Evolutionary conservation across 495 filamentous ascomycete species (phyloP).

Genomic region (Aspergillus cavernicola): DNA sequence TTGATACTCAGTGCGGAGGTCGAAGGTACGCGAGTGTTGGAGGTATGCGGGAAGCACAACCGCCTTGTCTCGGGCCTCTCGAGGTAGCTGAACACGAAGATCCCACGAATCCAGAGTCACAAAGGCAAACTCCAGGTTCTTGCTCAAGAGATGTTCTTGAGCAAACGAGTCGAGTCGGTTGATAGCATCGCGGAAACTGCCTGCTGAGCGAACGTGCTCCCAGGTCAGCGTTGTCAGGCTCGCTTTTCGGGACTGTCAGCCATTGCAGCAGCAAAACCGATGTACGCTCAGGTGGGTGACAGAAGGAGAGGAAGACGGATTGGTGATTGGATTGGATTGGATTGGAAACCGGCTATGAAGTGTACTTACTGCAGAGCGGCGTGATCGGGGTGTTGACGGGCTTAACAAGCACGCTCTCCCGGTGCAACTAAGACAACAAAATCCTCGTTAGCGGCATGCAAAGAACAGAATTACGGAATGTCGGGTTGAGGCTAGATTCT

Average conservation of each 20-base stretch:
- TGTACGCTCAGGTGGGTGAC: constrained; percentile 12
- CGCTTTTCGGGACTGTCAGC: constrained; percentile 54
- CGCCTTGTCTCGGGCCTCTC: constrained; percentile 95
- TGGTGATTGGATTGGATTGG: constrained; percentile 2
- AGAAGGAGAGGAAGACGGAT: constrained; percentile 9
- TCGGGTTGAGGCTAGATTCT: neutral
- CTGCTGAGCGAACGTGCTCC: constrained; percentile 97
- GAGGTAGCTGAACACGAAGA: constrained; percentile 92
- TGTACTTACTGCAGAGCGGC: constrained; percentile 90
- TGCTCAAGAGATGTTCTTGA: constrained; percentile 75
- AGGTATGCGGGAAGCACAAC: constrained; percentile 95
- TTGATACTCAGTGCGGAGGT: constrained; percentile 94
- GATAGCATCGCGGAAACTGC: constrained; percentile 94
- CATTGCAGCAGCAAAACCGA: constrained; percentile 22
- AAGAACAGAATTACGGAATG: constrained; percentile 10
- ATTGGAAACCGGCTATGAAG: neutral
- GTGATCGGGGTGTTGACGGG: constrained; percentile 98
- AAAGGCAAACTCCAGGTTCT: constrained; percentile 93
- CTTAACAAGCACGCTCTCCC: constrained; percentile 94
- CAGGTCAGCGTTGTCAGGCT: constrained; percentile 97
- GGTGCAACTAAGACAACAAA: constrained; percentile 63
- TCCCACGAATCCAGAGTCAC: constrained; percentile 99
- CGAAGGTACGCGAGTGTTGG: constrained; percentile 95
- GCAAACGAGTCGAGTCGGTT: constrained; percentile 91
- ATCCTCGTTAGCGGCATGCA: constrained; percentile 13